These are phyloP conservation scores for Ramalina peruviana DNA, from an alignment of 495 filamentous ascomycete genomes.

Conservation along the genomic window DNA sequence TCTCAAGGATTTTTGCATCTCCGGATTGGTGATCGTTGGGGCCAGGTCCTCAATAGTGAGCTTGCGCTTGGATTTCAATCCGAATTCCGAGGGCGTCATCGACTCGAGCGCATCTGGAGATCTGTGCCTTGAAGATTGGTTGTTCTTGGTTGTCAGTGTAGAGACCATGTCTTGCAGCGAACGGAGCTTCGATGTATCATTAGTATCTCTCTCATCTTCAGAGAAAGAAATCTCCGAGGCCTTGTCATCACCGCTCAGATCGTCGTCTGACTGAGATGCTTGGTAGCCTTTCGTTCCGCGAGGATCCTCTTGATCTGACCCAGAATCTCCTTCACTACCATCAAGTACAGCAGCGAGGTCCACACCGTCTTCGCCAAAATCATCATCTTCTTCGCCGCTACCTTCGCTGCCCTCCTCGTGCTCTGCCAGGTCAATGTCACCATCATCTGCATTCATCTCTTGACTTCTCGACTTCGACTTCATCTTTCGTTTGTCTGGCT, in stretches of 20 bases:
- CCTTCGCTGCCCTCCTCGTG: constrained; percentile 33
- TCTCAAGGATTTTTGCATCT: constrained; percentile 67
- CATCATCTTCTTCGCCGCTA: constrained; percentile 47
- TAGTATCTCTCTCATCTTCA: constrained; percentile 46
- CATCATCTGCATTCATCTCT: constrained; percentile 17
- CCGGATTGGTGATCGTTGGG: constrained; percentile 56
- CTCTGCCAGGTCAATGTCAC: constrained; percentile 40
- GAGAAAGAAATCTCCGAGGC: constrained; percentile 37
- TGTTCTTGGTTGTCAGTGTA: constrained; percentile 35
- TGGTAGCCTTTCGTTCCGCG: background rate
- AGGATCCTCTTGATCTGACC: constrained; percentile 12
- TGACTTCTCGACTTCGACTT: constrained; percentile 13
- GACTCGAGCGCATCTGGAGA: constrained; percentile 32
- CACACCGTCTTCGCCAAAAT: constrained; percentile 72
- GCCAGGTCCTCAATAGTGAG: constrained; percentile 71
- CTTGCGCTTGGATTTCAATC: constrained; percentile 47
- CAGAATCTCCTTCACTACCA: constrained; percentile 38
- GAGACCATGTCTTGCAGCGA: constrained; percentile 59
- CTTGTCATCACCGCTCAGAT: constrained; percentile 16
- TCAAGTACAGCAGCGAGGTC: constrained; percentile 75
- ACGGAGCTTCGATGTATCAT: constrained; percentile 43
- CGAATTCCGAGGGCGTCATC: constrained; percentile 41
- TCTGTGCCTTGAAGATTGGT: constrained; percentile 16
- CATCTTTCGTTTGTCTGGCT: constrained; percentile 19
- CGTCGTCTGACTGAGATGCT: background rate